These are phyloP conservation scores for Penicillium digitatum DNA, from an alignment of 2,329 filamentous ascomycete genomes.

Conservation along the genomic window DNA sequence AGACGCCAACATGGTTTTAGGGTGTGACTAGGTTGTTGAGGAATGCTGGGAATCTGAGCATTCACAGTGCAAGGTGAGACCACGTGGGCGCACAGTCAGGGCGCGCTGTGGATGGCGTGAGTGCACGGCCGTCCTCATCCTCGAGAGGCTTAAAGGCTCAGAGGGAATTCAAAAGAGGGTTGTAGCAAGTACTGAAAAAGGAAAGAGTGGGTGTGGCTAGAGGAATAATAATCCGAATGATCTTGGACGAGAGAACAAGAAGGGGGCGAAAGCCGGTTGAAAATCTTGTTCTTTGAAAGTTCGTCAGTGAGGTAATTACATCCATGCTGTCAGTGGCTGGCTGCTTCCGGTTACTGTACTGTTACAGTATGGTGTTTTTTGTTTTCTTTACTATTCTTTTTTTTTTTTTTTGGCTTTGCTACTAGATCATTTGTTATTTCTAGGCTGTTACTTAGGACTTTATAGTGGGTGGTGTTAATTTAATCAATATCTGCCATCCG, in stretches of 20 bases:
- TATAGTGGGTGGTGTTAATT: background rate
- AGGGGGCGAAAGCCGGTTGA: background rate
- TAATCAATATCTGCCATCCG: background rate
- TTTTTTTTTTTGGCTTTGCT: background rate
- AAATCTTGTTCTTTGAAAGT: conserved; percentile 7
- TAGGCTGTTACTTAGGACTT: background rate
- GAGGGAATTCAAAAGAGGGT: background rate
- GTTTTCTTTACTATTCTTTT: background rate
- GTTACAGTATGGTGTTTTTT: background rate
- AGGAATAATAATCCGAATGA: conserved; percentile 1
- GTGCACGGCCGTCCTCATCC: conserved; percentile 32
- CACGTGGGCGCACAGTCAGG: conserved; percentile 39
- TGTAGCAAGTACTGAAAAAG: background rate
- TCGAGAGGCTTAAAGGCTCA: conserved; percentile 13
- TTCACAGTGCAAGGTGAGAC: conserved; percentile 28
- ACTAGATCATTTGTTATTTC: too few species aligned
- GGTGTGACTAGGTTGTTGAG: background rate
- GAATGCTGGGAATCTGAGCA: conserved; percentile 22
- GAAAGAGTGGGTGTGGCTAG: background rate
- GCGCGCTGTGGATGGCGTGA: conserved; percentile 31
- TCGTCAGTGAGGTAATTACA: conserved; percentile 4
- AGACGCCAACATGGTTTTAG: conserved; percentile 37
- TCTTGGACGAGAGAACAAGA: background rate
- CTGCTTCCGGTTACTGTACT: background rate
- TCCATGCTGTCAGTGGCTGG: conserved; percentile 1